phyloP scores from a whole-genome alignment of 495 filamentous ascomycete species.

The Apodospora peruviana region DNA sequence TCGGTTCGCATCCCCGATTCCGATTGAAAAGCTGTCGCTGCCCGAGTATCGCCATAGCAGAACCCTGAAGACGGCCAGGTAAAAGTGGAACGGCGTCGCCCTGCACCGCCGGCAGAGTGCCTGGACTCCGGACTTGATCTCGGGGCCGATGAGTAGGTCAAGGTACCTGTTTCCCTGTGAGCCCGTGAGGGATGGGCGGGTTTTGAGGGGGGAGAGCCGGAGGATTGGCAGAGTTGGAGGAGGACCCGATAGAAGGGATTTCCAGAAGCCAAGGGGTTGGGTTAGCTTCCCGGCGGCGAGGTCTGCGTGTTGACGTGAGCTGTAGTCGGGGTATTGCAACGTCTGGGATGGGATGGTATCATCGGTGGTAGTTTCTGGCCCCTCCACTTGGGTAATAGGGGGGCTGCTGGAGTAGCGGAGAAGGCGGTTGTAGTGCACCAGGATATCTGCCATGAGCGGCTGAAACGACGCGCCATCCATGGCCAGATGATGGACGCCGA shows the following conservation, averaged over 20 bases:
- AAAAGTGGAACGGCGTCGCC: constrained; percentile 34
- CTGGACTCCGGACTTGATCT: constrained; percentile 4
- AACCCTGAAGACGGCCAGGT: constrained; percentile 28
- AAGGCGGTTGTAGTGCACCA: constrained; percentile 2
- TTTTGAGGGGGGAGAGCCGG: constrained; percentile 2
- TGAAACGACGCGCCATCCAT: constrained; percentile 22
- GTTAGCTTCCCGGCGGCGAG: neutral
- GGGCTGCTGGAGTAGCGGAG: too few species aligned
- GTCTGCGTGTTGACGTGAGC: neutral
- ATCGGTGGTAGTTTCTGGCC: too few species aligned
- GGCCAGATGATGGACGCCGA: constrained; percentile 24
- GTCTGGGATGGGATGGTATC: neutral
- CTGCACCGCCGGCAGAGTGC: constrained; percentile 1
- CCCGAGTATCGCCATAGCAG: constrained; percentile 25
- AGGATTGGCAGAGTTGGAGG: constrained; percentile 34
- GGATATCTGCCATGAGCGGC: constrained; percentile 9
- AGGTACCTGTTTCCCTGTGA: neutral
- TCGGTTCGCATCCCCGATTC: constrained; percentile 38
- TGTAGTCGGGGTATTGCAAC: constrained; percentile 12
- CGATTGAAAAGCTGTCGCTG: constrained; percentile 25
- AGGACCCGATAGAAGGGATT: constrained; percentile 15
- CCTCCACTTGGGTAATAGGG: too few species aligned
- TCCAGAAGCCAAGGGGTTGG: constrained; percentile 31
- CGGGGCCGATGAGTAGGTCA: constrained; percentile 1
- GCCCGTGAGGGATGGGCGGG: neutral